Base-by-base conservation (phyloP, 495 filamentous ascomycete genomes). In the Entonaema liquescens region DNA sequence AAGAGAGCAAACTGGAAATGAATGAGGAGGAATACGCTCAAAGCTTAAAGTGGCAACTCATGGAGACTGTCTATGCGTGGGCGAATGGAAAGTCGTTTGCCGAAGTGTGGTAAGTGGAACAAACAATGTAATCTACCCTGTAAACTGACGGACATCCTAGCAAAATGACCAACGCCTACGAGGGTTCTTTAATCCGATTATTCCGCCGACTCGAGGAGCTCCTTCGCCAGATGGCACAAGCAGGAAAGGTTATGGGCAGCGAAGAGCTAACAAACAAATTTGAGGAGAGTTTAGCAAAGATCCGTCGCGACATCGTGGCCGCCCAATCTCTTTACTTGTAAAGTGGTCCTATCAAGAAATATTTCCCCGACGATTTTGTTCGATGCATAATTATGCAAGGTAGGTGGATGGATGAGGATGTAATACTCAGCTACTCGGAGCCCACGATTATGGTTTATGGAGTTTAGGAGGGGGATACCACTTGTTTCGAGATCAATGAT, bases 91-190 rank as follows among this genome's bases (percentile, higher is more conserved):
- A 90, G 70, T 89, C 91, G 5, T 99, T 99, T 82, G 88, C 91
- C n/a, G 88, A 95, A 63, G 97, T 99, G 59, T 98, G 95, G 93
- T 97, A 89, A 67, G 92, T 83, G 19, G 13, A 15, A 40, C 33
- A 49, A 12, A 31, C 58, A 4, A 11, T 49, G 2, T n/a, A 42
- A 6, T 65, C n/a, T 35, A 13, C 57, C 26, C 6, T 28, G 13
- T 17, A 47, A 1, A 19, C 53, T 74, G 42, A 68, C 40, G 15
- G 52, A 21, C 2, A 23, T 8, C 62, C 9, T 64, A 97, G 94
- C 80, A 94, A 94, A 90, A 97, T 98, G 95, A 97, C 95, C 29
- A 94, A 97, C 77, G 92, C 95, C 38, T 99, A 97, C 79, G 95
- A 99, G 78, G 95, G 95, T 50, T 97, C 91, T 63, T 83, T 99